Conservation (phyloP, 202 grass and related monocot genomes). For the Hordeum pubiflorum region DNA sequence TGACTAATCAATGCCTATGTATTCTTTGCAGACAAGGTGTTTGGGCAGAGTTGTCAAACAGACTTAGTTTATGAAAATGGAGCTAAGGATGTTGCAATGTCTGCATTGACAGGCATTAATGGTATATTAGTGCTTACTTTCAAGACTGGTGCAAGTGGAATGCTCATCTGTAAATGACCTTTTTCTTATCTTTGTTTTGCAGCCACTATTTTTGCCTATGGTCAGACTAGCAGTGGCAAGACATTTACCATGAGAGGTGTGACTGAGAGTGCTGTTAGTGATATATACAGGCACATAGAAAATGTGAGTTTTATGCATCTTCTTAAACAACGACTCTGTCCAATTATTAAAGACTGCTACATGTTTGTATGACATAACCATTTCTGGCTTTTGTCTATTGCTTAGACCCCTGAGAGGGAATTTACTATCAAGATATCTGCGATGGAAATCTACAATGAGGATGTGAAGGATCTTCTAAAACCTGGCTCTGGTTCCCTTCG, state of each 20-base stretch:
- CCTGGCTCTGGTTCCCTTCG: slow-evolving; percentile 77
- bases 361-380: not conserved
- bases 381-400: slow-evolving; percentile 7
- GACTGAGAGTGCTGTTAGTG: slow-evolving; percentile 75
- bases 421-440: slow-evolving; percentile 92
- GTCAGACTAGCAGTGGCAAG: slow-evolving; percentile 97
- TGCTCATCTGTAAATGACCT: not conserved
- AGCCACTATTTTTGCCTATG: slow-evolving; percentile 83
- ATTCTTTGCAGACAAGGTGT: slow-evolving; percentile 43
- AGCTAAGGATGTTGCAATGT: slow-evolving; percentile 76
- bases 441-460: slow-evolving; percentile 99
- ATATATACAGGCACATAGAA: slow-evolving; percentile 87
- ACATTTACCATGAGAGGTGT: slow-evolving; percentile 95
- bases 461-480: slow-evolving; percentile 88
- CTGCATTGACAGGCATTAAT: slow-evolving; percentile 52
- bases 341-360: not conserved
- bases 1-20: slow-evolving; percentile 1
- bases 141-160: not conserved
- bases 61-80: slow-evolving; percentile 81
- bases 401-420: slow-evolving; percentile 77
- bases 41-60: slow-evolving; percentile 34
- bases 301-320: slow-evolving; percentile 53
- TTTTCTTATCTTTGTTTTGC: slow-evolving; percentile 34
- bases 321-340: not conserved
- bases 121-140: slow-evolving; percentile 28